Percentiles rank a stretch among this genome's conserved stretches.
Evolutionary conservation across 768 basidiomycete genomes (phyloP).

Genomic region (Collybiopsis confluens): DNA sequence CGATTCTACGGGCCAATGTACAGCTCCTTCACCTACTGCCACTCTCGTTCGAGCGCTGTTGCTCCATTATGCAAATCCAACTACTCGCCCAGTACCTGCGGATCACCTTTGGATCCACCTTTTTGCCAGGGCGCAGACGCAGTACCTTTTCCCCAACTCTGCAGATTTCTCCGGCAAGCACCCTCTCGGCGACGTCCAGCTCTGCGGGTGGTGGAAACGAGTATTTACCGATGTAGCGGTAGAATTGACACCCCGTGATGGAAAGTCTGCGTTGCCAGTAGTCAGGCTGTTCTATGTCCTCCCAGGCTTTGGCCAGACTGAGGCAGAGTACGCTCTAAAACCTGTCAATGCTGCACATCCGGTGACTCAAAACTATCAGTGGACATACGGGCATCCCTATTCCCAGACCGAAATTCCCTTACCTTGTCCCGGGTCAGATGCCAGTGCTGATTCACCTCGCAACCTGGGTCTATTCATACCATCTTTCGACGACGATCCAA

Average conservation of each 20-base stretch:
- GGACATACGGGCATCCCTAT: constrained; percentile 84
- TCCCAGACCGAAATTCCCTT: constrained; percentile 44
- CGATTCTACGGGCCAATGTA: constrained; percentile 82
- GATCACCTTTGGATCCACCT: constrained; percentile 75
- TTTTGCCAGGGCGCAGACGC: constrained; percentile 85
- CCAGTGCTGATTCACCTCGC: constrained; percentile 20
- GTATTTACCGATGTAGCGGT: constrained; percentile 55
- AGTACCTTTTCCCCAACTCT: constrained; percentile 94
- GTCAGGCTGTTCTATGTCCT: constrained; percentile 56
- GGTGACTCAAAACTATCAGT: constrained; percentile 23
- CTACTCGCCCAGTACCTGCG: constrained; percentile 55
- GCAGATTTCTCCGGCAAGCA: constrained; percentile 63
- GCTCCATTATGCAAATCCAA: constrained; percentile 54
- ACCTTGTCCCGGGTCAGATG: constrained; percentile 33
- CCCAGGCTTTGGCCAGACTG: constrained; percentile 64
- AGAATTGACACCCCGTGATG: constrained; percentile 28
- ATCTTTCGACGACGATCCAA: constrained; percentile 95
- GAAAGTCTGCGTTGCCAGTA: constrained; percentile 14
- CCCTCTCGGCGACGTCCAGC: constrained; percentile 68
- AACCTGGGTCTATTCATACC: constrained; percentile 78
- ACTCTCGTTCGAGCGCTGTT: constrained; percentile 67
- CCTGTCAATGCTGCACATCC: constrained; percentile 20
- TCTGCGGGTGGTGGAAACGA: constrained; percentile 93
- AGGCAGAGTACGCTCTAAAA: constrained; percentile 59
- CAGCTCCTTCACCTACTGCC: constrained; percentile 61